Base-by-base conservation (phyloP, 108 stramenopile genomes). In the Nitzschia inconspicua region DNA sequence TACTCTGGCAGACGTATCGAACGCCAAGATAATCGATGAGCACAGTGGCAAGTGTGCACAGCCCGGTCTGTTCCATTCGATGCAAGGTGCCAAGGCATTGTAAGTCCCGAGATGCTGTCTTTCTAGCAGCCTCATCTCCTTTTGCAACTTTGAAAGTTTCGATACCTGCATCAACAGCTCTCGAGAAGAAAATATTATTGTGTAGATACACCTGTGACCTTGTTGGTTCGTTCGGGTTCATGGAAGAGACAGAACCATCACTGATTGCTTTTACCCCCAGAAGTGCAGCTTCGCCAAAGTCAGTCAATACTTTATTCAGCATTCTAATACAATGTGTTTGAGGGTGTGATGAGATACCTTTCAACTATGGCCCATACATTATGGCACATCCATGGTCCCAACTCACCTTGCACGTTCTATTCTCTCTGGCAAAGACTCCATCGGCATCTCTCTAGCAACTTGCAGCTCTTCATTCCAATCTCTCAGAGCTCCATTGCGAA, bases 401-500 rank as follows among this genome's bases (percentile, higher is more conserved):
- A 44, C 79, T 53, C 22, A 79, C 70, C 80, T 80, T 22, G 86
- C 88, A 27, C 95, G 80, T 44, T 92, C 86, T 36, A 93, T 69
- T 22, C 90, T 64, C 57, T 96, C 84, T 20, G 47, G 70, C 11
- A 92, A 53, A 13, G 66, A 85, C 24, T 55, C 65, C 11, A 60
- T 80, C 19, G 87, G 79, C 80, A 97, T 79, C 66, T 96, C 94
- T 34, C 92, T 63, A 8, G 87, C 85, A 51, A 72, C 58, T 66
- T 96, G 97, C 11, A 93, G 72, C 65, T 98, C 97, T 50, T 98
- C 97, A 55, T 98, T 97, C 97, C 97, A 98, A 64, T 98, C 97
- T 28, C 95, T 68, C 31, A 78, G 44, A 3, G 79, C 77, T 6
- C 96, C 96, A 47, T 50, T 73, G 18, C 89, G 75, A 26, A 94